phyloP scores from a whole-genome alignment of 1,284 basidiomycete species.

The Hypsizygus ulmarius region DNA sequence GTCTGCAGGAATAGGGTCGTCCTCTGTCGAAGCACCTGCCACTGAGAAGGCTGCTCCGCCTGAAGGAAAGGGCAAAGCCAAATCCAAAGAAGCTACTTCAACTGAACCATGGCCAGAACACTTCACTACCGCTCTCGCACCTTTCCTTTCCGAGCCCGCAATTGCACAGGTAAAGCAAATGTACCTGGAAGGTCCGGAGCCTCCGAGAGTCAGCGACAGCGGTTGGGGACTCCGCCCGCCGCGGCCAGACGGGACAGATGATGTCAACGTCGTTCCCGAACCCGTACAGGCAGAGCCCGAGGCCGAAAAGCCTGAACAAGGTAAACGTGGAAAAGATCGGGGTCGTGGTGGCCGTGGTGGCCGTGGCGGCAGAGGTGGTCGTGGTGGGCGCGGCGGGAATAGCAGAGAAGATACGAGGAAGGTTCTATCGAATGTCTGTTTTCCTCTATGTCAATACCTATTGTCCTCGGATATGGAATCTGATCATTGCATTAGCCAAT shows the following conservation, averaged over 20 bases:
- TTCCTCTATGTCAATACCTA: conserved; percentile 19
- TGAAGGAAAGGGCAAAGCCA: conserved; percentile 13
- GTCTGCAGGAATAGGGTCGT: conserved; percentile 5
- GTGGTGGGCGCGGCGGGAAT: conserved; percentile 42
- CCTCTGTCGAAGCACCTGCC: conserved; percentile 2
- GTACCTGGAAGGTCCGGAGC: conserved; percentile 73
- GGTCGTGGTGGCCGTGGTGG: conserved; percentile 44
- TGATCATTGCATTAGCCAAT: conserved; percentile 60
- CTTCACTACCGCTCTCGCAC: conserved; percentile 53
- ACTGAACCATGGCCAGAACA: conserved; percentile 62
- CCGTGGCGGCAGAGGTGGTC: conserved; percentile 45
- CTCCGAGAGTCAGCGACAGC: conserved; percentile 61
- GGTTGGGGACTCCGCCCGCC: conserved; percentile 59
- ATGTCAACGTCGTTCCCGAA: conserved; percentile 19
- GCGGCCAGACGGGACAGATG: conserved; percentile 29
- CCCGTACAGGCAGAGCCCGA: conserved; percentile 15
- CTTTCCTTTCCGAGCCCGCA: conserved; percentile 61
- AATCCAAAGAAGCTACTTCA: conserved; percentile 12
- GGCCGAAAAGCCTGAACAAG: conserved; percentile 24
- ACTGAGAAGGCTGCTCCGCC: conserved; percentile 13
- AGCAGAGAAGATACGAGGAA: conserved; percentile 66
- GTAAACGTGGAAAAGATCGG: conserved; percentile 41
- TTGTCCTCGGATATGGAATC: conserved; percentile 16
- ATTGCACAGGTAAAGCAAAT: conserved; percentile 68
- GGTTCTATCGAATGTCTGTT: conserved; percentile 76